Evolutionary conservation across 108 stramenopile species (phyloP).

Genomic region (Pseudonitzschia multiseries): DNA sequence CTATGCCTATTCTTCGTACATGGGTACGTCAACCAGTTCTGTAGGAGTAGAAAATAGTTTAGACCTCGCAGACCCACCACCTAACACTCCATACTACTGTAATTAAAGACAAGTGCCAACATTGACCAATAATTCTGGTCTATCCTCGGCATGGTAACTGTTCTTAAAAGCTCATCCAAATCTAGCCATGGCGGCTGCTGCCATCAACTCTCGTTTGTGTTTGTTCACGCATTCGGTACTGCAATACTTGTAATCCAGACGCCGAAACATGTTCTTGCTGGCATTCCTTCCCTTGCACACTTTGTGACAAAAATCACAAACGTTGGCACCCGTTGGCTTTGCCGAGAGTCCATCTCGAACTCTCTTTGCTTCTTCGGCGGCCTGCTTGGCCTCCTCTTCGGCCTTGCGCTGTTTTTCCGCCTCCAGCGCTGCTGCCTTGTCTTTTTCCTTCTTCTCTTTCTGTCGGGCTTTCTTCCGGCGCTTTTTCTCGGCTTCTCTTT

Average conservation of each 20-base stretch:
- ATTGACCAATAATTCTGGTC: no score
- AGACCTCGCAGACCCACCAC: no score
- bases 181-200: slow-evolving; percentile 75
- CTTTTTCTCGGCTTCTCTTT: slow-evolving; percentile 85
- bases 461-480: slow-evolving; percentile 71
- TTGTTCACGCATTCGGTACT: slow-evolving; percentile 79
- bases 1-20: no score
- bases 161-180: no score
- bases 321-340: slow-evolving; percentile 38
- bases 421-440: slow-evolving; percentile 46
- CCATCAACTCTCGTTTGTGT: slow-evolving; percentile 89
- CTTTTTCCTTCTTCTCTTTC: slow-evolving; percentile 73
- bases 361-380: slow-evolving; percentile 40
- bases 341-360: slow-evolving; percentile 44
- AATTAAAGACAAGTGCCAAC: no score
- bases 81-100: no score
- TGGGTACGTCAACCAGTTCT: no score
- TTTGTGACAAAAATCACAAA: slow-evolving; percentile 81
- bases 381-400: slow-evolving; percentile 40
- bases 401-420: slow-evolving; percentile 29
- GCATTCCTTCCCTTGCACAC: slow-evolving; percentile 52
- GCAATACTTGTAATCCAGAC: slow-evolving; percentile 83
- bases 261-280: slow-evolving; percentile 70
- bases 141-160: no score
- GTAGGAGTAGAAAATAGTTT: no score